Evolutionary conservation across 768 basidiomycete genomes (phyloP).

Genomic region (Psilocybe cyanescens): DNA sequence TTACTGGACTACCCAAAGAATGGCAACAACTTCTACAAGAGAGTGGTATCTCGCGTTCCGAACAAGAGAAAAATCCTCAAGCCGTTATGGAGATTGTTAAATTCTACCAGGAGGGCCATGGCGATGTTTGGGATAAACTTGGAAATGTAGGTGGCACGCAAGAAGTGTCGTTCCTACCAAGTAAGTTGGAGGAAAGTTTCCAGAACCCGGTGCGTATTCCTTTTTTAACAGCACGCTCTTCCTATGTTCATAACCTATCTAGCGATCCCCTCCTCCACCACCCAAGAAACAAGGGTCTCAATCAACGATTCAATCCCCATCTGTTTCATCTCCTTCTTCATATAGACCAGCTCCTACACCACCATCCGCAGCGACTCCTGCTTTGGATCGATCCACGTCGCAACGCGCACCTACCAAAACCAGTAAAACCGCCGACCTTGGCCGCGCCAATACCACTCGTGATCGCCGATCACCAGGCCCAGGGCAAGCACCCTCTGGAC

Average conservation of each 20-base stretch:
- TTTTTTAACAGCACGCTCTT: background rate
- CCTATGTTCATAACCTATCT: conserved; percentile 13
- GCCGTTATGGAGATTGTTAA: conserved; percentile 99
- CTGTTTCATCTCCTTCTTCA: conserved; percentile 47
- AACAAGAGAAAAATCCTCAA: conserved; percentile 98
- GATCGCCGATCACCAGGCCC: conserved; percentile 57
- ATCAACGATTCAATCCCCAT: conserved; percentile 29
- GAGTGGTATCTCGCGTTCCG: conserved; percentile 89
- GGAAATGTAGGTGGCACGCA: conserved; percentile 51
- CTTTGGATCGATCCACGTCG: conserved; percentile 88
- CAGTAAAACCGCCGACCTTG: conserved; percentile 52
- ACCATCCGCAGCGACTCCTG: conserved; percentile 60
- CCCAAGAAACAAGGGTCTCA: conserved; percentile 43
- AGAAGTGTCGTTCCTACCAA: conserved; percentile 28
- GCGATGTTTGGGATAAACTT: conserved; percentile 87
- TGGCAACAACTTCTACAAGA: conserved; percentile 98
- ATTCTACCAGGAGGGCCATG: conserved; percentile 91
- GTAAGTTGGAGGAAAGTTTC: conserved; percentile 50
- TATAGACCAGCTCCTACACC: conserved; percentile 83
- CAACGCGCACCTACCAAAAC: conserved; percentile 72
- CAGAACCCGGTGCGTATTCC: conserved; percentile 56
- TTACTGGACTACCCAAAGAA: conserved; percentile 96
- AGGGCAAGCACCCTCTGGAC: conserved; percentile 27
- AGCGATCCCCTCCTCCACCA: conserved; percentile 56
- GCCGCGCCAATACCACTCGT: conserved; percentile 72